Evolutionary conservation across 352 stramenopile species (phyloP), one percentile per base, ranked within the genome.

Genomic region (Paralagenidium karlingii): DNA sequence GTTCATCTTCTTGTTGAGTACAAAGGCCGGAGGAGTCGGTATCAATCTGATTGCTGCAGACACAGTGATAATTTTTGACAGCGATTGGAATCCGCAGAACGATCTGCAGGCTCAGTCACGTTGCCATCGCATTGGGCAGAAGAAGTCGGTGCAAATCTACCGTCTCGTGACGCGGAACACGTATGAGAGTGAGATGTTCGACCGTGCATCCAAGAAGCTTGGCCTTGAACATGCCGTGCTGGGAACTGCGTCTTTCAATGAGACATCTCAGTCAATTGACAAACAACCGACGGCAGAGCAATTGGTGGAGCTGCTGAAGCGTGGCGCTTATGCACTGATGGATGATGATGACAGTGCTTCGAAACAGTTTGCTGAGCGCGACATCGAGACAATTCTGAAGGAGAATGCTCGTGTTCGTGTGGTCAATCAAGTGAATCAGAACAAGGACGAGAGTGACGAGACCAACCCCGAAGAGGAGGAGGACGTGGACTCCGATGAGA

Each of bases 131-230:
- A 99, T 99, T 57, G 96, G 96, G 0, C 96, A 99, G 69, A 99
- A 96, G 39, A 98, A 99, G 57, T 79, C 78, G 40, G 95, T 99
- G 13, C 86, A 92, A 38, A 96, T 99, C 20, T 99, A 97, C 56
- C 94, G 96, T 13, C 62, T 99, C 18, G 82, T 99, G 34, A 98
- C 94, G 25, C 67, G 87, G 11, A 98, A 98, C 54, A 99, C 96
- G 3, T 99, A 99, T 51, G 96, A 99, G 68, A 97, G 96, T 55
- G 89, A 99, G 68, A 99, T 99, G 96, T 99, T 99, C 52, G 87
- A 99, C 45, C 86, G 95, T 32, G 95, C 93, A 15, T 97, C 82
- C 18, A 63, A 91, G 49, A 99, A 99, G 59, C 94, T 99, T 42
- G 95, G 94, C 8, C 78, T 99, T 5, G 96, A 99, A 46, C 93